phyloP scores from a whole-genome alignment of 1,284 basidiomycete genomes.

The Marasmius fiardii region DNA sequence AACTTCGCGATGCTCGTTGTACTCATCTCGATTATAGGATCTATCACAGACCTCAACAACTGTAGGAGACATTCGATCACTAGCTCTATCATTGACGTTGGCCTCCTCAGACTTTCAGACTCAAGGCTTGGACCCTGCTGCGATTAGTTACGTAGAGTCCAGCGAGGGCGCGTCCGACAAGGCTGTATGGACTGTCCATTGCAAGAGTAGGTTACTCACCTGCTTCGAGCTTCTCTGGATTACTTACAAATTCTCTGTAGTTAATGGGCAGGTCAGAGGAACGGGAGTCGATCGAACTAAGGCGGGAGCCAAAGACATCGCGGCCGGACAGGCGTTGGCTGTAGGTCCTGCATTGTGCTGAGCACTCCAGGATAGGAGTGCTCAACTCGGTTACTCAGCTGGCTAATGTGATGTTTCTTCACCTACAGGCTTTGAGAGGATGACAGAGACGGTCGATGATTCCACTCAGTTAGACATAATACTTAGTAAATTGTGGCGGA shows the following conservation, averaged over 20 bases:
- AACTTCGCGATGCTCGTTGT: background rate
- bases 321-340: slow-evolving; percentile 45
- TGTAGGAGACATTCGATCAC: slow-evolving; percentile 28
- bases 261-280: slow-evolving; percentile 44
- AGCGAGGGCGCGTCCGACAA: slow-evolving; percentile 37
- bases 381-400: no score
- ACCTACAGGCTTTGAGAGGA: no score
- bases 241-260: slow-evolving; percentile 27
- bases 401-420: no score
- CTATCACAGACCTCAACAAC: slow-evolving; percentile 49
- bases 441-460: no score
- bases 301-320: slow-evolving; percentile 47
- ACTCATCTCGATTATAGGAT: slow-evolving; percentile 26
- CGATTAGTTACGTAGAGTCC: slow-evolving; percentile 34
- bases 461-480: no score
- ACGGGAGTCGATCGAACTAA: slow-evolving; percentile 38
- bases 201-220: slow-evolving; percentile 44
- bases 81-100: background rate
- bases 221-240: slow-evolving; percentile 1
- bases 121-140: slow-evolving; percentile 17
- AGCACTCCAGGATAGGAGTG: no score
- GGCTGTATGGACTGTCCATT: slow-evolving; percentile 46
- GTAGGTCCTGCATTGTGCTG: slow-evolving; percentile 18
- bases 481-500: background rate
- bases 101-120: slow-evolving; percentile 38